These are phyloP conservation scores for Solanum piurae DNA, from an alignment of 257 asterid species.

Conservation along the genomic window DNA sequence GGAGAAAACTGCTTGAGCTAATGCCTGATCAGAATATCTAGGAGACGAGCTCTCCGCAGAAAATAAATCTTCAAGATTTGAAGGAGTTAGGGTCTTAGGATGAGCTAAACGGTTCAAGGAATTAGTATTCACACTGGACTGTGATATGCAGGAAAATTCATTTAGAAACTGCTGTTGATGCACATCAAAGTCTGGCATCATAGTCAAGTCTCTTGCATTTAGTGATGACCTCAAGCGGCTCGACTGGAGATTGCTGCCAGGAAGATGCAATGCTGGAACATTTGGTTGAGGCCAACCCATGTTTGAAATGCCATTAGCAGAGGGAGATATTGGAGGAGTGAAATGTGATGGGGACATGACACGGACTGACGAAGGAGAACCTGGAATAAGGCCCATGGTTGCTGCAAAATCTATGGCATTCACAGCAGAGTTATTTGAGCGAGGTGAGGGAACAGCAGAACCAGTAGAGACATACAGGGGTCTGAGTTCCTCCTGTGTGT, in stretches of 20 bases:
- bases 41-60: constrained; percentile 66
- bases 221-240: constrained; percentile 71
- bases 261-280: constrained; percentile 64
- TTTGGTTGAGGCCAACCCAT: constrained; percentile 56
- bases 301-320: constrained; percentile 37
- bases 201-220: constrained; percentile 49
- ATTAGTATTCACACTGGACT: constrained; percentile 15
- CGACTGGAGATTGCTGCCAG: constrained; percentile 60
- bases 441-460: constrained; percentile 71
- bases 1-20: constrained; percentile 41
- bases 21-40: constrained; percentile 43
- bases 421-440: constrained; percentile 26
- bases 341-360: constrained; percentile 44
- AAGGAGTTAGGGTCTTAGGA: constrained; percentile 37
- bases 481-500: constrained; percentile 63
- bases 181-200: constrained; percentile 29
- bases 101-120: constrained; percentile 45
- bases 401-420: constrained; percentile 53
- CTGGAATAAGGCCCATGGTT: constrained; percentile 53
- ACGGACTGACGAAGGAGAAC: constrained; percentile 48
- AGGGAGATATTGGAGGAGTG: constrained; percentile 75
- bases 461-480: constrained; percentile 74
- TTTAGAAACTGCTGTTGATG: constrained; percentile 41
- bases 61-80: constrained; percentile 66
- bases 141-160: constrained; percentile 31